Conservation (phyloP, 2,329 filamentous ascomycete species). For the Fusarium avenaceum region DNA sequence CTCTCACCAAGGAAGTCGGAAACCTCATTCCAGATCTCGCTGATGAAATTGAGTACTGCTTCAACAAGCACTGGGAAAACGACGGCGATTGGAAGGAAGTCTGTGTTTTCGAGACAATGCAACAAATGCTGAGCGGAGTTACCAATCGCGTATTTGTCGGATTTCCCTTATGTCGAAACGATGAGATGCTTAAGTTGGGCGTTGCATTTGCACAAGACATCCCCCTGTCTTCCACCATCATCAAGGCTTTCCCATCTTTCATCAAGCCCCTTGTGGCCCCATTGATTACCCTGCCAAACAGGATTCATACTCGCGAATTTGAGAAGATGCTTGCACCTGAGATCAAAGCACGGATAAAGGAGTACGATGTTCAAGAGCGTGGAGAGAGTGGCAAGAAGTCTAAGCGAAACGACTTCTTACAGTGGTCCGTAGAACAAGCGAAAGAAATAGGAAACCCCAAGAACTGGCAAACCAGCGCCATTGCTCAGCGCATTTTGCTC, state of each 20-base stretch:
- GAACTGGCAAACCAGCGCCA: slow-evolving; percentile 9
- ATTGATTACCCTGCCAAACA: neutral
- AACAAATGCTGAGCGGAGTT: slow-evolving; percentile 5
- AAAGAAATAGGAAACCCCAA: slow-evolving; percentile 13
- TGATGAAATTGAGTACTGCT: slow-evolving; percentile 1
- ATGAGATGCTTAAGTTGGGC: slow-evolving; percentile 4
- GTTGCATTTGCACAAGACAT: slow-evolving; percentile 18
- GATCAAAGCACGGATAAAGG: slow-evolving; percentile 2
- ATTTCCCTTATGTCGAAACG: slow-evolving; percentile 1
- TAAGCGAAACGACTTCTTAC: neutral
- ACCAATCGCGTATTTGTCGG: slow-evolving; percentile 14
- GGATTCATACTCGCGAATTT: slow-evolving; percentile 15
- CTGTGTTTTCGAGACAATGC: neutral
- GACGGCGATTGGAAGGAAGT: slow-evolving; percentile 6
- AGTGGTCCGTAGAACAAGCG: slow-evolving; percentile 17
- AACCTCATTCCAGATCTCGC: slow-evolving; percentile 17
- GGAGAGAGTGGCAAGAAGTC: neutral
- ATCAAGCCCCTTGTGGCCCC: slow-evolving; percentile 17
- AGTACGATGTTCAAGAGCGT: neutral
- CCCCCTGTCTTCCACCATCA: neutral
- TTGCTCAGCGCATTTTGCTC: slow-evolving; percentile 11
- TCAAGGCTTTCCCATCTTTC: neutral
- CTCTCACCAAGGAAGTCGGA: slow-evolving; percentile 14
- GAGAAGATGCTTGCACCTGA: slow-evolving; percentile 9
- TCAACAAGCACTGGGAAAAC: neutral